Evolutionary conservation across 306 rosid genomes (phyloP).

Genomic region (Corylus heterophylla): DNA sequence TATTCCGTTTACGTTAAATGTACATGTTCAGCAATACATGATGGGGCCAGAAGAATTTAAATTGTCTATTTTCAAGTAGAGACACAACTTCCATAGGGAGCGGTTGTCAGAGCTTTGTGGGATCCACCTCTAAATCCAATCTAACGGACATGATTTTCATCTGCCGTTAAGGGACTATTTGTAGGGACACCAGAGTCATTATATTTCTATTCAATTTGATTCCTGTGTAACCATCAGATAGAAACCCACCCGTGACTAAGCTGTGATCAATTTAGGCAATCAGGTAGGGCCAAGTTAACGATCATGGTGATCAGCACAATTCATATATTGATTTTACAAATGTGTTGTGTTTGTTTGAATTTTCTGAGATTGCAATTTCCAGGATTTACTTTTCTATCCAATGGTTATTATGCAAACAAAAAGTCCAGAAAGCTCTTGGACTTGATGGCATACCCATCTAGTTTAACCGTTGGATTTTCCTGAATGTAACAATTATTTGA

Average conservation of each 20-base stretch:
- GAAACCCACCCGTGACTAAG: neutral
- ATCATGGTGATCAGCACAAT: too few relatives aligned
- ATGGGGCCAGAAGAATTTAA: slow-evolving; percentile 25
- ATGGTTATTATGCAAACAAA: too few relatives aligned
- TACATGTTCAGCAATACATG: slow-evolving; percentile 7
- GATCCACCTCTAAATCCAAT: slow-evolving; percentile 5
- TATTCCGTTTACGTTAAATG: slow-evolving; percentile 32
- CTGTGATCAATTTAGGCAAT: neutral
- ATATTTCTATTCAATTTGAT: neutral
- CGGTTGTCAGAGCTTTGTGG: neutral
- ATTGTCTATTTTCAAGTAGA: neutral
- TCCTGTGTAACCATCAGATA: slow-evolving; percentile 9
- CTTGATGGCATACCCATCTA: too few relatives aligned
- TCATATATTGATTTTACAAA: too few relatives aligned
- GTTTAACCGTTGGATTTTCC: too few relatives aligned
- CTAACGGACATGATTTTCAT: slow-evolving; percentile 12
- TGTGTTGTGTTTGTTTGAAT: too few relatives aligned
- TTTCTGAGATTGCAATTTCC: too few relatives aligned
- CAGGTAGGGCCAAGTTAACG: neutral
- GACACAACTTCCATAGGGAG: neutral
- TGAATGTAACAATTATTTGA: too few relatives aligned
- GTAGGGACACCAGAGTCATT: slow-evolving; percentile 4
- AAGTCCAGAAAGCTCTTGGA: too few relatives aligned
- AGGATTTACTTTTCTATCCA: too few relatives aligned
- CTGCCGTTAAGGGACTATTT: neutral